Conservation (phyloP, 2,329 filamentous ascomycete genomes). For the Periconia sp. region DNA sequence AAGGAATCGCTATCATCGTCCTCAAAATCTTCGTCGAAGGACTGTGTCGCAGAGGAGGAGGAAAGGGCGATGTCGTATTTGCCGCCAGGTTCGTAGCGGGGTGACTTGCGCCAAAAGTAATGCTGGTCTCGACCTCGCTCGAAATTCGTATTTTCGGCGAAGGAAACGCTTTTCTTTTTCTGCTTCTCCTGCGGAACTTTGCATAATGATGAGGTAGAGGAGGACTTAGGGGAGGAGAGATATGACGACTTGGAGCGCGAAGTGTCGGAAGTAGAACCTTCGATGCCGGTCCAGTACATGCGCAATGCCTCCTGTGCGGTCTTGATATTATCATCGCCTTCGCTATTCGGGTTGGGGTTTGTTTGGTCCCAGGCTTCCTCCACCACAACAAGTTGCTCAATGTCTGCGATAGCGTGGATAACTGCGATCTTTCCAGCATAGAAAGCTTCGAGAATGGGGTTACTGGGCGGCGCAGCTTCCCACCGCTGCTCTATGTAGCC, state of each 20-base stretch:
- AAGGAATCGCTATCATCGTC: background rate
- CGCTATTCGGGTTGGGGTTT: slow-evolving; percentile 2
- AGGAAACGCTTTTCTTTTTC: slow-evolving; percentile 16
- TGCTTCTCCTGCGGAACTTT: background rate
- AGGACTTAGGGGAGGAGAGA: background rate
- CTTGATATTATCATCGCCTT: slow-evolving; percentile 5
- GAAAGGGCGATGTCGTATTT: slow-evolving; percentile 16
- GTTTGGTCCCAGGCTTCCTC: slow-evolving; percentile 21
- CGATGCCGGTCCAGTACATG: slow-evolving; percentile 23
- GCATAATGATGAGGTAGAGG: background rate
- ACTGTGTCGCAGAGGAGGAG: background rate
- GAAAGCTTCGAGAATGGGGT: slow-evolving; percentile 23
- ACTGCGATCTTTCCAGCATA: slow-evolving; percentile 24
- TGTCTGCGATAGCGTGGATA: slow-evolving; percentile 18
- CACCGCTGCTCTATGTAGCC: slow-evolving; percentile 21
- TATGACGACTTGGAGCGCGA: slow-evolving; percentile 1
- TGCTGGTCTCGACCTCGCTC: slow-evolving; percentile 19
- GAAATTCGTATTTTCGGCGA: slow-evolving; percentile 24
- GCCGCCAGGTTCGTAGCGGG: slow-evolving; percentile 33
- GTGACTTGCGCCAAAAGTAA: slow-evolving; percentile 29
- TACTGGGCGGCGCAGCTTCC: slow-evolving; percentile 9
- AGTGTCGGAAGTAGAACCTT: slow-evolving; percentile 7
- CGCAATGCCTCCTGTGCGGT: slow-evolving; percentile 28
- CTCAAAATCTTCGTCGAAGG: background rate
- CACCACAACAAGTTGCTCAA: slow-evolving; percentile 22